Base-by-base conservation (phyloP, 1,284 basidiomycete genomes). In the Fomitopsis pinicola region DNA sequence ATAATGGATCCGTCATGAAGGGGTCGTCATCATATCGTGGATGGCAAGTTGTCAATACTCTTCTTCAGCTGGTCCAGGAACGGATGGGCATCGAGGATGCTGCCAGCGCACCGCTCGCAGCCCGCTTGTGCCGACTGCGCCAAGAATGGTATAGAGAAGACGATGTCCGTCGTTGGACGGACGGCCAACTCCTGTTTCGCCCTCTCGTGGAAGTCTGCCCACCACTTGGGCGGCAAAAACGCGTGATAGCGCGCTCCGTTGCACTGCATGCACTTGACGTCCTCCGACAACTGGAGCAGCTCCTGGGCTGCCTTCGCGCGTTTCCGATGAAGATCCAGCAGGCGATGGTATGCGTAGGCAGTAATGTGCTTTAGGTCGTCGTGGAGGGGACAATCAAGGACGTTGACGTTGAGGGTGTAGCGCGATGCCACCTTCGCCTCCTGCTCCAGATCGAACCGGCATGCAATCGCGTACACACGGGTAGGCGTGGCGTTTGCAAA, bases 401-500 rank as follows among this genome's bases (percentile, higher is more conserved):
- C 70, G 62, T 83, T 79, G 15, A 78, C 72, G 53, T 71, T 66
- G n/a, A 90, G 80, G 0, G 87, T 88, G 65, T 82, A 73, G 15
- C 72, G 75, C 9, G 87, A 87, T 5, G 75, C 75, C 54, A 70
- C 30, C 58, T 64, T 63, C 5, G 72, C 72, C 55, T 76, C 76
- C 28, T 82, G 78, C 58, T 86, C 82, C 19, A 90, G 72, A 22
- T 86, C 84, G 63, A 82, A 86, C 7, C 84, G 82, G 62, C 82
- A 83, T 3, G 89, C 87, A 54, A 90, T 84, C 28, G 89, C 87
- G 66, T 87, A 91, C 12, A 88, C 85, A 15, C 87, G 82, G 22
- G 80, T 75, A 3, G 89, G 84, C 22, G 75, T 75, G 22, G 71
- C 65, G 46, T 75, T 65, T 22, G 86, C 70, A 68, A 86, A 87